Percentiles rank a stretch among this genome's conserved stretches.
These are phyloP conservation scores for Bolboschoenus planiculmis DNA, from an alignment of 176 grass and related monocot genomes.

Conservation along the genomic window DNA sequence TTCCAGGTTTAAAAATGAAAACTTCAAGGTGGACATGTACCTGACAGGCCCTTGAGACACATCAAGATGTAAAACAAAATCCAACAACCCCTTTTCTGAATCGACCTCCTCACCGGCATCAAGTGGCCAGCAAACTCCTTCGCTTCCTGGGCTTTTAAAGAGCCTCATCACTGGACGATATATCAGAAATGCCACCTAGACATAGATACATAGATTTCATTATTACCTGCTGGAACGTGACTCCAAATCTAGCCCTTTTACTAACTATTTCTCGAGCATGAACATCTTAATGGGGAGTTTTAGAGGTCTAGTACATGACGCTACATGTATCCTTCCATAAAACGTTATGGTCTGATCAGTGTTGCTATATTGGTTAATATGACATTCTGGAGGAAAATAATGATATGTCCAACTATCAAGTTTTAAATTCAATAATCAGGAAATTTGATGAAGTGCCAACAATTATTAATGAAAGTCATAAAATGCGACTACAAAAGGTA, in stretches of 20 bases:
- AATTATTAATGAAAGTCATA: neutral
- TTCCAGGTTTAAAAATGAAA: constrained; percentile 5
- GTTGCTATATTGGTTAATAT: neutral
- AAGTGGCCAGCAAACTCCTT: constrained; percentile 80
- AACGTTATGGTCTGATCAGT: neutral
- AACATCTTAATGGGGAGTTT: neutral
- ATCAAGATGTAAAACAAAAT: constrained; percentile 69
- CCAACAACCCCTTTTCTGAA: constrained; percentile 42
- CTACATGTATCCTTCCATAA: neutral
- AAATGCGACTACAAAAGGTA: neutral
- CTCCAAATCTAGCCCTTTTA: neutral
- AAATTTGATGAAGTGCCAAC: neutral
- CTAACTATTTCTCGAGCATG: neutral
- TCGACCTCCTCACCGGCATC: constrained; percentile 58
- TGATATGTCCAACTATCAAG: neutral
- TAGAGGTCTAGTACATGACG: neutral
- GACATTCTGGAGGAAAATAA: neutral
- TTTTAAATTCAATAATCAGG: neutral
- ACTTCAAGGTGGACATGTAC: constrained; percentile 25
- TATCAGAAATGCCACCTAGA: constrained; percentile 97
- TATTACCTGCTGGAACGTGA: constrained; percentile 12
- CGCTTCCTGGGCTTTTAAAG: constrained; percentile 54
- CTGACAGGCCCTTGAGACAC: constrained; percentile 45
- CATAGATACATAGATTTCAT: constrained; percentile 23
- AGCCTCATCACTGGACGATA: constrained; percentile 98